Evolutionary conservation across 345 rosid genomes (phyloP), one percentile per base, ranked within the genome.

Genomic region (Lagerstroemia speciosa): DNA sequence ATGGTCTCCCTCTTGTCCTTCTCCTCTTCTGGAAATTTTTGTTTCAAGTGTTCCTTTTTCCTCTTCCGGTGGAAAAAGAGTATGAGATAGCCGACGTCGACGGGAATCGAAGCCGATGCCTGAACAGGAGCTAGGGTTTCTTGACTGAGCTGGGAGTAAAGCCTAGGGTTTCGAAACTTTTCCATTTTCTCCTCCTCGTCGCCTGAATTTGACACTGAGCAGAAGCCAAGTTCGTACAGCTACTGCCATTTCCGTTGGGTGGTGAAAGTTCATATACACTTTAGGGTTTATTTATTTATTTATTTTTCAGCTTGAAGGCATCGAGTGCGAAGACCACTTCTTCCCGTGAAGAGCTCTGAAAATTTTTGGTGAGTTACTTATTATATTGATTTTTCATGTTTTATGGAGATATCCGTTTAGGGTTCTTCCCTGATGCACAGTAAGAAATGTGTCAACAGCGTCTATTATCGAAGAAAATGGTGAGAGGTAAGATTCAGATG

Each of bases 401-500:
- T 45, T 45, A 12, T 45, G 50, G 50, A 16, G 50, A 45, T 45
- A 15, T 1, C 16, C 50, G 50, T 11, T 45, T 15, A 45, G 3
- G 14, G 19, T 45, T 15, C 17, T 4, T 4, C 50, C 17, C 17
- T 45, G 50, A 45, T 15, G 17, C 14, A 19, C 3, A 38, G 1
- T 45, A 11, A n/a, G 50, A 3, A 15, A 15, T 45, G 50, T 45
- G 50, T 45, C 16, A 12, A 12, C 50, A 45, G 50, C 50, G 50
- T 45, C 16, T 30, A 22, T 43, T 30, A 19, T n/a, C n/a, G n/a
- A n/a, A 19, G 17, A 57, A 33, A 26, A 70, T 70, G 73, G 73
- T 27, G 60, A 63, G 73, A 41, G 73, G 73, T 11, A 70, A 70
- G 66, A 36, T 70, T 70, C 62, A 70, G 67, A 50, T 70, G 73